Conservation (phyloP, 345 rosid species). For the Populus alba region DNA sequence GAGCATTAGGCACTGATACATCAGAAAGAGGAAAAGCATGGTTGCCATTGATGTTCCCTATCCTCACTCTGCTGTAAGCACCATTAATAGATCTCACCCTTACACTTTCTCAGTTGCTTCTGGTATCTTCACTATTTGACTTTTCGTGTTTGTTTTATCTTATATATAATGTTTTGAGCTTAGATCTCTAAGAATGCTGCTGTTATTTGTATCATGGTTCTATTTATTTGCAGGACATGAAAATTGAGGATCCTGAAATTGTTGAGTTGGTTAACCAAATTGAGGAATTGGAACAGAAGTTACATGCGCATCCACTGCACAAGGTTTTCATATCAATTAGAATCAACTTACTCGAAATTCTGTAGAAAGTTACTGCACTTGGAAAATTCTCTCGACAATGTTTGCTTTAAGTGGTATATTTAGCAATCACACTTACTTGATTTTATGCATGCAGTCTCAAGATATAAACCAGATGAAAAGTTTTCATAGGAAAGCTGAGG, state of each 20-base stretch:
- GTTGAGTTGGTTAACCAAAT: conserved; percentile 75
- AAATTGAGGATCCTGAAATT: conserved; percentile 83
- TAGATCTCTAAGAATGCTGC: background rate
- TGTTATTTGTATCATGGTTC: background rate
- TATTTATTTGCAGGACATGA: conserved; percentile 75
- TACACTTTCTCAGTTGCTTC: background rate
- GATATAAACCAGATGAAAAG: conserved; percentile 73
- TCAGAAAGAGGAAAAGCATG: background rate
- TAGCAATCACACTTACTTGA: background rate
- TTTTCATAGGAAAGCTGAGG: conserved; percentile 87
- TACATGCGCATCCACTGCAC: conserved; percentile 80
- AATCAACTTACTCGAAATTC: conserved; percentile 1
- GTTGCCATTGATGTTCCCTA: background rate
- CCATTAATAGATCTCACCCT: background rate
- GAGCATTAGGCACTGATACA: too few relatives aligned
- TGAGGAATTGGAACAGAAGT: conserved; percentile 77
- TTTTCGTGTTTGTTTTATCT: background rate
- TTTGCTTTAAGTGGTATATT: conserved; percentile 14
- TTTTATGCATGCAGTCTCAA: conserved; percentile 56
- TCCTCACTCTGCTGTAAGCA: background rate
- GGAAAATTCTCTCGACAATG: background rate
- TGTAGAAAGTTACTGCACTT: background rate
- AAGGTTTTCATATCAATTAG: conserved; percentile 50
- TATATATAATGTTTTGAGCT: background rate
- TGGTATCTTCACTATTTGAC: background rate